These are phyloP conservation scores for Chlamydomonas reinhardtii DNA, from an alignment of 163 green algal genomes.

Conservation along the genomic window DNA sequence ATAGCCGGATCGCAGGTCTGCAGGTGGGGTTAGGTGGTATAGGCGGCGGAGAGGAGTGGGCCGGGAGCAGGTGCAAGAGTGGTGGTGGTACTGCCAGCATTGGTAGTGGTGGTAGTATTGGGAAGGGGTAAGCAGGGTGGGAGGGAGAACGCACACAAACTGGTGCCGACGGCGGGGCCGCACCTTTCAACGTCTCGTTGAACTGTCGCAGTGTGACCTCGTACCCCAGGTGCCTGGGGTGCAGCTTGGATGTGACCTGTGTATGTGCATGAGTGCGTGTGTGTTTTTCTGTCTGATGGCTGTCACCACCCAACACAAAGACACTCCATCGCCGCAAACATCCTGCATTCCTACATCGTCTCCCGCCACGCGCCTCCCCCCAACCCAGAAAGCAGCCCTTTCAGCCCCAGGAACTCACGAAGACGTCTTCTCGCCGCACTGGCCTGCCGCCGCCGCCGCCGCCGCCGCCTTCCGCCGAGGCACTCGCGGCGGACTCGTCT, in stretches of 20 bases:
- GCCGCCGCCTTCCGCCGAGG: background rate
- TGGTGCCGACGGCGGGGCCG: too few species aligned
- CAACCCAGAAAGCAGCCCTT: too few species aligned
- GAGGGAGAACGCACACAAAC: too few species aligned
- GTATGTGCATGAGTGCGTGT: too few species aligned
- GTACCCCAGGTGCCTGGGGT: conserved; percentile 83
- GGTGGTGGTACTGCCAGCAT: background rate
- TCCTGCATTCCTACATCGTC: too few species aligned
- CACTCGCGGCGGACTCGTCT: background rate
- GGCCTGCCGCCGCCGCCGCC: background rate
- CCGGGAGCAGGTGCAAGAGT: background rate
- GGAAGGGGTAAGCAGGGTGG: too few species aligned
- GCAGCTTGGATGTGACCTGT: conserved; percentile 85
- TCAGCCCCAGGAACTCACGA: conserved; percentile 29
- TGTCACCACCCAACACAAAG: too few species aligned
- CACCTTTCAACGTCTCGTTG: conserved; percentile 41
- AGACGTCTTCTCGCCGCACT: conserved; percentile 21
- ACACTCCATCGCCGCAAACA: too few species aligned
- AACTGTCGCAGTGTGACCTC: conserved; percentile 68
- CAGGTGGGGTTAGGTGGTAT: conserved; percentile 6
- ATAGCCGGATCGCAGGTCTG: conserved; percentile 76
- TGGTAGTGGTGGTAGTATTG: too few species aligned
- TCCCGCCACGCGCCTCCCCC: too few species aligned
- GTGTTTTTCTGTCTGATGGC: too few species aligned
- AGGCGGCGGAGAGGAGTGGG: background rate